Evolutionary conservation across 169 alveolate species (phyloP), one percentile per base, ranked within the genome.

Genomic region (Plasmodium berghei): DNA sequence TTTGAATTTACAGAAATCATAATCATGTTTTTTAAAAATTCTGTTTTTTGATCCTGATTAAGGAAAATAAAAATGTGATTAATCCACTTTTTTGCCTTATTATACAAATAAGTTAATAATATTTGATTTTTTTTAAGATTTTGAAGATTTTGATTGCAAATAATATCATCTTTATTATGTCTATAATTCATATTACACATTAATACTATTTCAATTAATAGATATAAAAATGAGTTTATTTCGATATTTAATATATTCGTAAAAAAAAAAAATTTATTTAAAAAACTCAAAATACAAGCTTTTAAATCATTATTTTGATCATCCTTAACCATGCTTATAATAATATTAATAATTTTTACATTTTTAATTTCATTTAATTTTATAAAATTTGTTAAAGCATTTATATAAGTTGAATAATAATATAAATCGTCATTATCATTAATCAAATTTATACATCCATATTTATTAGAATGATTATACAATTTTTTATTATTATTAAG

Each of bases 21-120:
- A 63, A 77, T 77, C 6, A 63, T 9, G 12, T 46, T 63, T 64
- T 77, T 75, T 24, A 77, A 16, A 77, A 77, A 52, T 4, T 46
- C 18, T 24, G 26, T 64, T 59, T 66, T 77, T 55, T 77, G 52
- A 16, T 20, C 58, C 10, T 48, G 24, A 64, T 58, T 40, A 40
- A 63, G 18, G 59, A 45, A 64, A 4, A 77, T 63, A 64, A 77
- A 77, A n/a, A 77, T 63, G 49, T 77, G 61, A 18, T 77, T 77
- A 9, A 77, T 0, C n/a, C 18, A 40, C 10, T 54, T 34, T 64
- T 77, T 77, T 20, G 26, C 18, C 54, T 77, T 77, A 40, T 20
- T 3, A 63, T 77, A 58, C 24, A 77, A 40, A 58, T 77, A 77
- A 5, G 28, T 14, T 16, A 34, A 54, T 55, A 58, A n/a, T 34